Conservation (phyloP, 176 grass and related monocot genomes). For the Triticum aestivum region IWGSC_CS_RefSeq_v2.1 NC_057803.1:433072346-433072845, state of each 20-base stretch:
- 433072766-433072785: not conserved
- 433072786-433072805: not conserved
- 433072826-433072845: not conserved
- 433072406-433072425: not conserved
- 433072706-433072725: not conserved
- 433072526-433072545: conserved; percentile 18
- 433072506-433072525: not conserved
- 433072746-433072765: conserved; percentile 2
- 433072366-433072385: conserved; percentile 12
- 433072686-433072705: not conserved
- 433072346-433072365: conserved; percentile 53
- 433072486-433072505: not conserved
- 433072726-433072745: not conserved
- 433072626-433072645: conserved; percentile 8
- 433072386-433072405: not conserved
- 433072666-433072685: conserved; percentile 9
- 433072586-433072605: not conserved
- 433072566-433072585: not conserved
- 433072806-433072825: not conserved
- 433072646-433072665: not conserved
- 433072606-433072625: conserved; percentile 16
- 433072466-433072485: not conserved
- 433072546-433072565: not conserved
- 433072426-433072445: not conserved
- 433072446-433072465: not conserved